phyloP scores from a whole-genome alignment of 352 stramenopile species.

The Phytophthora pini region DNA sequence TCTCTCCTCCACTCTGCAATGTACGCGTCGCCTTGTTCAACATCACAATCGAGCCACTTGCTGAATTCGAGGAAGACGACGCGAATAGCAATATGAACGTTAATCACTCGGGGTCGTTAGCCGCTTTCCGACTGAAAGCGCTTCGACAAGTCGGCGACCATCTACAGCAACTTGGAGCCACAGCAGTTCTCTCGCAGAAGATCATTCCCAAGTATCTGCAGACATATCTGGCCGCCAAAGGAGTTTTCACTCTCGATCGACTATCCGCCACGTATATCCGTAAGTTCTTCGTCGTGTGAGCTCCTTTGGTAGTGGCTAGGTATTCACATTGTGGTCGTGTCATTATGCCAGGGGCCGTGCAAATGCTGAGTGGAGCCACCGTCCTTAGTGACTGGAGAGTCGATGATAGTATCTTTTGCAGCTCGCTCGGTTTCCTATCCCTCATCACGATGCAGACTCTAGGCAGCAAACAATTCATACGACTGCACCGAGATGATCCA shows the following conservation, averaged over 20 bases:
- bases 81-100: conserved; percentile 8
- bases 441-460: conserved; percentile 42
- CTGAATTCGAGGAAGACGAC: conserved; percentile 21
- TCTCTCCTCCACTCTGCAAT: conserved; percentile 30
- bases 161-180: conserved; percentile 39
- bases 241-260: conserved; percentile 57
- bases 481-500: conserved; percentile 26
- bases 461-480: conserved; percentile 46
- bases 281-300: conserved; percentile 31
- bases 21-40: conserved; percentile 58
- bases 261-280: conserved; percentile 59
- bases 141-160: conserved; percentile 42
- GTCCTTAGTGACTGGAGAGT: conserved; percentile 58
- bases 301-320: background rate
- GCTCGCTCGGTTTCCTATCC: conserved; percentile 51
- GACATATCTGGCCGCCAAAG: conserved; percentile 39
- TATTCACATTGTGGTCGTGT: background rate
- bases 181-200: conserved; percentile 63
- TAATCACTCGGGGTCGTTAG: conserved; percentile 20
- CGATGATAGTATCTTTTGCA: conserved; percentile 12
- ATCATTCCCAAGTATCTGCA: conserved; percentile 59
- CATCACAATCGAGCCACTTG: conserved; percentile 57
- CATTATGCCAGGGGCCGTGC: conserved; percentile 42
- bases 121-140: conserved; percentile 36
- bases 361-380: conserved; percentile 56